Evolutionary conservation across 305 asterid genomes (phyloP).

Genomic region (Fraxinus angustifolia): DNA sequence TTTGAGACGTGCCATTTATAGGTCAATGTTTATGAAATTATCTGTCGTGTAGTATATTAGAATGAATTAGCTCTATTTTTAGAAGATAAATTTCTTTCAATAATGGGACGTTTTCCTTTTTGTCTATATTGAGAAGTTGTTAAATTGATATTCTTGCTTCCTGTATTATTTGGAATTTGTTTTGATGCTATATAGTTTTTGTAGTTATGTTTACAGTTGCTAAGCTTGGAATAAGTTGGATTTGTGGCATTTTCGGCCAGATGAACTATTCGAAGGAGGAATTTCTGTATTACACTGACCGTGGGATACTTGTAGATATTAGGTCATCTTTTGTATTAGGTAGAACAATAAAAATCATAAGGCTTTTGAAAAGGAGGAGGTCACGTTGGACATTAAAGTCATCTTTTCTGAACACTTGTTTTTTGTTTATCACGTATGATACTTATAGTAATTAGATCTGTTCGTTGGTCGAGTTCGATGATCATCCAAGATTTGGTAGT

Average conservation of each 20-base stretch:
- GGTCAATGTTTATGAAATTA: background rate
- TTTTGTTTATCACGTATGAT: background rate
- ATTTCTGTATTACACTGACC: background rate
- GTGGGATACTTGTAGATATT: background rate
- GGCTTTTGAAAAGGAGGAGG: background rate
- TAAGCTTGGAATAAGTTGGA: background rate
- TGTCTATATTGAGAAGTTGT: background rate
- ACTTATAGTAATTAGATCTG: background rate
- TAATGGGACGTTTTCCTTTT: background rate
- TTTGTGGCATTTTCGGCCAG: background rate
- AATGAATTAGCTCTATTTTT: background rate
- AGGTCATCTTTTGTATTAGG: background rate
- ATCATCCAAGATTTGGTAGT: background rate
- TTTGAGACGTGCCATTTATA: conserved; percentile 10
- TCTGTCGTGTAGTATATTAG: background rate
- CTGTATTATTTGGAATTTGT: background rate
- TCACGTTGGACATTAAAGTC: background rate
- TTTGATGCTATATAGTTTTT: background rate
- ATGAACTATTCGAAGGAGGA: background rate
- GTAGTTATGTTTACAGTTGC: background rate
- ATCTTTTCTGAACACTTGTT: background rate
- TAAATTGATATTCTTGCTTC: background rate
- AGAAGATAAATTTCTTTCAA: background rate
- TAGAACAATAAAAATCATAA: background rate
- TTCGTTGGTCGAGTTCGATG: background rate